Base-by-base conservation (phyloP, 768 basidiomycete genomes). In the Clathrus columnatus region DNA sequence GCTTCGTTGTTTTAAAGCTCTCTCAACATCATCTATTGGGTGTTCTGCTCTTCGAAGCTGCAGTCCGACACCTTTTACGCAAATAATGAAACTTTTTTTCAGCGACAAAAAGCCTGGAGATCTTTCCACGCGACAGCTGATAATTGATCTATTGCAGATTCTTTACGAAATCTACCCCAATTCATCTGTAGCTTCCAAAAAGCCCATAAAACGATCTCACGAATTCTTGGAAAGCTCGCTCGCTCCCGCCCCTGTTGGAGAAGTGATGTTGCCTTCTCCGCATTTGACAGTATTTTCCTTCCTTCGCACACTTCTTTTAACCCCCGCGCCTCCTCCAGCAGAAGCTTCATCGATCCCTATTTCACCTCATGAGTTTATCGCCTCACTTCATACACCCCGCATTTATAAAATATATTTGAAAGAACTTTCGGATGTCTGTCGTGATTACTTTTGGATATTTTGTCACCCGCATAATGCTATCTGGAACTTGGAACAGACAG, bases 31-130 rank as follows among this genome's bases (percentile, higher is more conserved):
- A 7, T 77, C 85, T 47, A 84, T 89, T 30, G 95, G 95, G 14
- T 93, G 89, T 64, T 82, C 84, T 51, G 92, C 96, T 4, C 79
- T 99, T 10, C 84, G 92, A n/a, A 85, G 82, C 62, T 86, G 84
- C 27, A 87, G 87, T 56, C 93, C 94, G 0, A 83, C 85, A 0
- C 96, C 95, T 0, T 97, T 91, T 66, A 75, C 77, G 4, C 87
- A 94, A 59, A 75, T 99, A 26, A 76, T 94, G 17, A 72, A 82
- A 7, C 77, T 98, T 16, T 75, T 98, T 1, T 98, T 91, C 69
- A 95, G 93, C 3, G 95, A 98, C 74, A 98, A 98, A 75, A 96
- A 94, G 67, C 96, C 96, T 0, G 96, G 96, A 44, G 96, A 99
- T 36, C 76, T 98, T 7, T 80, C 83, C 3, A 86, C 90, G 4